Evolutionary conservation across 768 basidiomycete species (phyloP), one percentile per base, ranked within the genome.

Genomic region (Leucosporidium creatinivorum): DNA sequence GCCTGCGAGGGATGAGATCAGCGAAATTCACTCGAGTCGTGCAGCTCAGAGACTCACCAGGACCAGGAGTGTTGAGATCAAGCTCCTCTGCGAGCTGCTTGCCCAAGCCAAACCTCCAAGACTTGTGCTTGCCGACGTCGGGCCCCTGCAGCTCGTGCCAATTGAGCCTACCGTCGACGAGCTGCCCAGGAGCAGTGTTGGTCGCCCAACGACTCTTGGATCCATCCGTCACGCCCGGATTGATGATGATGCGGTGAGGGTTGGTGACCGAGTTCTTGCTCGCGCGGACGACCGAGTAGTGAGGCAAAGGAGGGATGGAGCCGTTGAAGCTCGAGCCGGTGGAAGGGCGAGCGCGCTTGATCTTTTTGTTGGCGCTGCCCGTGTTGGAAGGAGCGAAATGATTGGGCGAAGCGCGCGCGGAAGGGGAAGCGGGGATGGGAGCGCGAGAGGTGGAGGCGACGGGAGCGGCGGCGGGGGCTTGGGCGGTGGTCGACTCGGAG

Each of bases 91-190:
- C 83, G 8, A 84, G 69, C 57, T 80, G 77, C 31, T 75, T 70
- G 8, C 80, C 84, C 19, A 83, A 75, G 30, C 76, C 73, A 19
- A 73, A 73, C 36, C 47, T 50, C 47, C 85, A 82, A 88, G 25
- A 1, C 44, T 55, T 33, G 48, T 65, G 56, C 25, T 44, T 52
- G 1, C 44, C 25, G 1, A 4, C 33, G 4, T 23, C n/a, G 21
- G 4, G 51, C 0, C 0, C 2, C 26, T 26, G 56, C 7, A 21
- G 13, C 31, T 67, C 69, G 58, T 65, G 65, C 56, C 57, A 67
- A n/a, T 51, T 49, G 15, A 8, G 5, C 21, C 36, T 58, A 3
- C 66, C 66, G 6, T 10, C 19, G 18, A 39, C 47, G 26, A 50
- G 47, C 54, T 62, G 56, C 3, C 28, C 39, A 23, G 30, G 33